These are phyloP conservation scores for Pachyrhizus erosus DNA, from an alignment of 306 rosid species.

Conservation along the genomic window DNA sequence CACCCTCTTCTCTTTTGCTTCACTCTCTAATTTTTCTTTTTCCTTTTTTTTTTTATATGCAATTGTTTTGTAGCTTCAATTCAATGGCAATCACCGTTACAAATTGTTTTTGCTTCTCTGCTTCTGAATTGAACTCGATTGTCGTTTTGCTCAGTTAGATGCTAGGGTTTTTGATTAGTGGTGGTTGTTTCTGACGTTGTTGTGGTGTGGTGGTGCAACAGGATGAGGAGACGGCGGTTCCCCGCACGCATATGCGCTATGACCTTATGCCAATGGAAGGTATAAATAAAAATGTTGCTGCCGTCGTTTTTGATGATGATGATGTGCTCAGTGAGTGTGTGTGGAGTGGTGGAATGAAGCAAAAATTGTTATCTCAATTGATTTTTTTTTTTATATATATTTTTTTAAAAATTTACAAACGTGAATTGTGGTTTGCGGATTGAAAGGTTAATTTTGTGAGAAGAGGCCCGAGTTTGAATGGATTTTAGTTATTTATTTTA, in stretches of 20 bases:
- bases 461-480: not conserved
- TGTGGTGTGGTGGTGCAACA: not conserved
- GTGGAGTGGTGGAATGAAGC: not conserved
- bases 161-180: conserved; percentile 38
- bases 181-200: conserved; percentile 13
- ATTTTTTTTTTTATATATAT: no score
- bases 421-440: not conserved
- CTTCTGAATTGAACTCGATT: conserved; percentile 24
- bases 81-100: conserved; percentile 31
- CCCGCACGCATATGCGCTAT: conserved; percentile 45
- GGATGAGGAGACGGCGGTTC: conserved; percentile 57
- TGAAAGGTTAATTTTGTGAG: not conserved
- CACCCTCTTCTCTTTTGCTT: not conserved
- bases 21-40: not conserved
- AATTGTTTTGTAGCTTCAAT: not conserved
- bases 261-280: conserved; percentile 63
- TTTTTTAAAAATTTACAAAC: not conserved
- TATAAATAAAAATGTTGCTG: not conserved
- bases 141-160: not conserved
- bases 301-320: not conserved
- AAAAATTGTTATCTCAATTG: not conserved
- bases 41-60: not conserved
- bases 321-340: not conserved
- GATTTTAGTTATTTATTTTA: not conserved
- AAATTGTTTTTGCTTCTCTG: not conserved